Evolutionary conservation across 2,329 filamentous ascomycete species (phyloP).

Genomic region (Tympanopsis confertula): DNA sequence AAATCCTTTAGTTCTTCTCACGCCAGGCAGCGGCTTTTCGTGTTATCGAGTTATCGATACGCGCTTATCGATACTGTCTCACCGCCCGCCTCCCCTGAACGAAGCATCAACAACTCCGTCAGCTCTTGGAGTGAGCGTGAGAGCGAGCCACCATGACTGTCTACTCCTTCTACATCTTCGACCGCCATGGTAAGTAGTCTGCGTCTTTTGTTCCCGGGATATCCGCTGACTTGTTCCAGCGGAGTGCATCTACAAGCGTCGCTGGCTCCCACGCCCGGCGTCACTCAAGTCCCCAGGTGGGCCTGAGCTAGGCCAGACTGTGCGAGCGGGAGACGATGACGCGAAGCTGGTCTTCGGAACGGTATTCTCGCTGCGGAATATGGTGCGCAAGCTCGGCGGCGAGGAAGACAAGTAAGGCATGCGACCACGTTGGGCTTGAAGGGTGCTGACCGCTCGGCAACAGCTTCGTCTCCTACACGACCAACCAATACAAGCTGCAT

Average conservation of each 20-base stretch:
- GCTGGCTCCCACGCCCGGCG: slow-evolving; percentile 50
- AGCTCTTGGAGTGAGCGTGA: background rate
- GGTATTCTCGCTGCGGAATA: slow-evolving; percentile 90
- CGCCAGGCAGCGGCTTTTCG: too few relatives aligned
- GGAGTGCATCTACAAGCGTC: slow-evolving; percentile 91
- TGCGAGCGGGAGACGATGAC: slow-evolving; percentile 51
- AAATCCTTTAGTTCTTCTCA: too few relatives aligned
- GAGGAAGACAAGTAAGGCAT: slow-evolving; percentile 55
- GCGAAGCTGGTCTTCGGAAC: slow-evolving; percentile 96
- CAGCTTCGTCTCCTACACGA: slow-evolving; percentile 87
- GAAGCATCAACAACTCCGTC: too few relatives aligned
- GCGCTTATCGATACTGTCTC: too few relatives aligned
- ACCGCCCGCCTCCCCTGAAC: background rate
- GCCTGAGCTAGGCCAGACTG: slow-evolving; percentile 10
- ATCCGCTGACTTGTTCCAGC: slow-evolving; percentile 36
- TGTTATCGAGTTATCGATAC: too few relatives aligned
- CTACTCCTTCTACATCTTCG: slow-evolving; percentile 98
- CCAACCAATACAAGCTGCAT: slow-evolving; percentile 91
- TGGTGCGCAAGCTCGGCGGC: slow-evolving; percentile 89
- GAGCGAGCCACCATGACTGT: slow-evolving; percentile 59
- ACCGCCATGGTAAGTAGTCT: slow-evolving; percentile 71
- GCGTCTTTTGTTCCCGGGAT: background rate
- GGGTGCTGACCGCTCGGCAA: background rate
- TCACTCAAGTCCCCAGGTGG: slow-evolving; percentile 5
- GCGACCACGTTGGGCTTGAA: too few relatives aligned